A percentile compares a stretch with the other conserved stretches of the same genome.
phyloP scores from a whole-genome alignment of 148 eudicot genomes.

The Oxyria digyna region DNA sequence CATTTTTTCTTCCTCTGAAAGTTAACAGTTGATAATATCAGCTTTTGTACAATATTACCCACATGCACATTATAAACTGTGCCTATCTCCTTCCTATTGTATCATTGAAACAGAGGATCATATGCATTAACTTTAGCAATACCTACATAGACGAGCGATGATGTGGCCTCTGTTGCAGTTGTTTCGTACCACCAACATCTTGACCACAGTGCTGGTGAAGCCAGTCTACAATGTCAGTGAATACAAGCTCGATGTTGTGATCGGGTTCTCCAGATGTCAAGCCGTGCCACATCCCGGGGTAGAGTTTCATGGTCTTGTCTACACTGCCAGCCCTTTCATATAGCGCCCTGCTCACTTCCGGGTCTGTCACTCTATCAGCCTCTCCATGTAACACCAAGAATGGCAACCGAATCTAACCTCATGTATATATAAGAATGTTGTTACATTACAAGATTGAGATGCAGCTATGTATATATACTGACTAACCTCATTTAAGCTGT shows the following conservation, averaged over 20 bases:
- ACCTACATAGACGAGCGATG: no score
- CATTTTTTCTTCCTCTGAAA: no score
- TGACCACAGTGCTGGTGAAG: slow-evolving; percentile 51
- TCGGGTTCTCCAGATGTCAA: slow-evolving; percentile 88
- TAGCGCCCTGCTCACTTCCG: slow-evolving; percentile 87
- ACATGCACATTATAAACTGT: no score
- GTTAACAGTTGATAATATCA: no score
- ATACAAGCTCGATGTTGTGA: slow-evolving; percentile 58
- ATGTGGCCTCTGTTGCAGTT: background rate
- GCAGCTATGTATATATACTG: no score
- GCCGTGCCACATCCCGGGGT: slow-evolving; percentile 95
- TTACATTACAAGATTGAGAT: background rate
- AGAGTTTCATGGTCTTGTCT: slow-evolving; percentile 91
- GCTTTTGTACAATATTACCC: no score
- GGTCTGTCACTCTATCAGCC: slow-evolving; percentile 93
- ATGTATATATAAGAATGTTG: background rate
- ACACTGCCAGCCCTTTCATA: slow-evolving; percentile 62
- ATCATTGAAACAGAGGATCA: no score
- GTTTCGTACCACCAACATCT: slow-evolving; percentile 12
- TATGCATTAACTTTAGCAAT: no score
- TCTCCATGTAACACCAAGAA: slow-evolving; percentile 92
- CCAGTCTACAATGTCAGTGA: slow-evolving; percentile 71
- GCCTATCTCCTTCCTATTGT: no score
- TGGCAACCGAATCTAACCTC: slow-evolving; percentile 64
- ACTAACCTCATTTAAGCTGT: slow-evolving; percentile 61